A percentile compares a stretch with the other conserved stretches of the same genome.
Evolutionary conservation across 2,329 filamentous ascomycete species (phyloP).

Genomic region (Dactylellina sp.): DNA sequence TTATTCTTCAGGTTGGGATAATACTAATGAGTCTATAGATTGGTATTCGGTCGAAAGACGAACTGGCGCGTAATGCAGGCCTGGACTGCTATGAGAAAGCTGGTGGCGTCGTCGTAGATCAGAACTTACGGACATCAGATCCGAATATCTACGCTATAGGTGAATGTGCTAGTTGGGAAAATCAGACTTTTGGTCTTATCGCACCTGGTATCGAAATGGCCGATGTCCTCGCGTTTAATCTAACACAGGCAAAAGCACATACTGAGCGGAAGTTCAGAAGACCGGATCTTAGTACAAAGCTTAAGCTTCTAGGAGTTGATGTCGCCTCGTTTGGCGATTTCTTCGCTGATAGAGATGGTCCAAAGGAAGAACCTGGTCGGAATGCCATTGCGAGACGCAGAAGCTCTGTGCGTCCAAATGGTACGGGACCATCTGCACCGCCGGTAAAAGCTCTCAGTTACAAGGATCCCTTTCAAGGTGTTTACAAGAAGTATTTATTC

Average conservation of each 20-base stretch:
- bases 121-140: slow-evolving; percentile 74
- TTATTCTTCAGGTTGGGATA: background rate
- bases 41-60: slow-evolving; percentile 83
- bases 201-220: slow-evolving; percentile 93
- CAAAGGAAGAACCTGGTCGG: slow-evolving; percentile 74
- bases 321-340: slow-evolving; percentile 95
- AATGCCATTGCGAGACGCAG: slow-evolving; percentile 25
- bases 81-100: slow-evolving; percentile 79
- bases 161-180: slow-evolving; percentile 90
- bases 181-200: slow-evolving; percentile 87
- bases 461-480: slow-evolving; percentile 85
- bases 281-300: slow-evolving; percentile 88
- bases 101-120: slow-evolving; percentile 79
- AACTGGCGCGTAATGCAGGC: slow-evolving; percentile 76
- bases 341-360: slow-evolving; percentile 87
- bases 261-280: slow-evolving; percentile 76
- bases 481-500: slow-evolving; percentile 96
- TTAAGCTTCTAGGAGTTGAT: slow-evolving; percentile 89
- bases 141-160: slow-evolving; percentile 86
- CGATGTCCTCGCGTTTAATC: slow-evolving; percentile 88
- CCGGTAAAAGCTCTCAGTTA: slow-evolving; percentile 86
- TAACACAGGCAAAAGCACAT: slow-evolving; percentile 77
- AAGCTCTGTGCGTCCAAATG: slow-evolving; percentile 14
- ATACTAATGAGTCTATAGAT: slow-evolving; percentile 67
- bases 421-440: slow-evolving; percentile 58